Evolutionary conservation across 202 grass and related monocot species (phyloP), one percentile per base, ranked within the genome.

Genomic region (Panicum hallii): DNA sequence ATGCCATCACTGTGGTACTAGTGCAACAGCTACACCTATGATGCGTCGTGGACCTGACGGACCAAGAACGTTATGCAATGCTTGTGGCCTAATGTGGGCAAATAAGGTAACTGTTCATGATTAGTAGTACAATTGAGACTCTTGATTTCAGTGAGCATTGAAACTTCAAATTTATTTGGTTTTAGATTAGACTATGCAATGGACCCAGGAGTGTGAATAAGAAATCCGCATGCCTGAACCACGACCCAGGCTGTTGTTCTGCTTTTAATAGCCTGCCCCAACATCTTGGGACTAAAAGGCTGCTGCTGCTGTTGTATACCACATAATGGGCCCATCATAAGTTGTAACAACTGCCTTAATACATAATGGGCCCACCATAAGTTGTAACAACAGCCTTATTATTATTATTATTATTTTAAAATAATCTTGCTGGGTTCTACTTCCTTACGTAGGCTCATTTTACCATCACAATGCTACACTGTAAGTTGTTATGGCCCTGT

Each of bases 71-170:
- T 87, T 97, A 57, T 97, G 94, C 80, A 97, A 97, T 88, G 94
- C 94, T 58, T 97, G 94, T 44, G 94, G 94, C 30, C 87, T 97
- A 67, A 97, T 97, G 94, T 97, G 94, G 94, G 94, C 94, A 72
- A 97, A 97, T 71, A 97, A 97, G 94, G 94, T 95, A 89, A 38
- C 34, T 80, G 28, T 48, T 54, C 79, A 64, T 52, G 23, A 72
- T 75, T 72, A n/a, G 23, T 62, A 66, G 63, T 84, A 41, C 55
- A 15, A 54, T 47, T 86, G 4, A 11, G 76, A 78, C 77, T n/a
- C 47, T 79, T 74, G 49, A 58, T 87, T 83, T 36, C 50, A 79
- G 34, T 67, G 40, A 50, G 32, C 77, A 70, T 65, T 50, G 13
- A 54, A 11, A 74, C 58, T 52, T 80, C 47, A 30, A 66, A 46